Evolutionary conservation across 495 filamentous ascomycete genomes (phyloP), one percentile per base, ranked within the genome.

Genomic region (Aspergillus avenaceus): DNA sequence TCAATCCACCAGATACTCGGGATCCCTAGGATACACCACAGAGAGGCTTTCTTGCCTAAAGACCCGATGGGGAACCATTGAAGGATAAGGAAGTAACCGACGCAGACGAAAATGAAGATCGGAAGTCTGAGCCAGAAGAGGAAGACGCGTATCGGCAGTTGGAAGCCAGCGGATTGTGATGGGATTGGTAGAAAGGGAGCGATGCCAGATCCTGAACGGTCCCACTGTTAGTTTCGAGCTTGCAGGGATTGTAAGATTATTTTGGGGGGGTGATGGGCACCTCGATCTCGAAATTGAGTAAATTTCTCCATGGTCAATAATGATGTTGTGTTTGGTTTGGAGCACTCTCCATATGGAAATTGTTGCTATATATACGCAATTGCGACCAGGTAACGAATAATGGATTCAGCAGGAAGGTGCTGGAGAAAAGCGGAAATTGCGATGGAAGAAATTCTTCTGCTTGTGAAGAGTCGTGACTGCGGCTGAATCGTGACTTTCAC

Each of bases 1-100:
- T 97, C 93, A 42, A 96, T 86, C 91, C 92, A 97, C 92, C 93
- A 97, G 29, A 97, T 84, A 16, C 91, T 91, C 0, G 90, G 88
- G 19, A 91, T 84, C 25, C 82, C 84, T 14, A 99, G 77, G 36
- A 97, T 80, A 40, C 82, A 76, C 92, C 95, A 97, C 24, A 97
- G 63, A 31, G 85, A 76, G 13, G 90, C 83, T 66, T 96, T 97
- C 62, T 89, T 88, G 11, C 77, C 68, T 28, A 90, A 63, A 8
- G 82, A 82, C 1, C 88, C 89, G n/a, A 96, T 81, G 0, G 90
- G 91, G 2, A 97, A 79, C 81, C 84, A 90, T 72, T 91, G 87
- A 34, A 97, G 73, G 23, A 96, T 55, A 44, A 87, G 61, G 67
- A 96, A 93, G 73, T 95, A 93, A 56, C 77, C 58, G 32, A 81